Evolutionary conservation across 192 early-diverging fungal genomes (phyloP).

Genomic region (Kappamyces sp.): DNA sequence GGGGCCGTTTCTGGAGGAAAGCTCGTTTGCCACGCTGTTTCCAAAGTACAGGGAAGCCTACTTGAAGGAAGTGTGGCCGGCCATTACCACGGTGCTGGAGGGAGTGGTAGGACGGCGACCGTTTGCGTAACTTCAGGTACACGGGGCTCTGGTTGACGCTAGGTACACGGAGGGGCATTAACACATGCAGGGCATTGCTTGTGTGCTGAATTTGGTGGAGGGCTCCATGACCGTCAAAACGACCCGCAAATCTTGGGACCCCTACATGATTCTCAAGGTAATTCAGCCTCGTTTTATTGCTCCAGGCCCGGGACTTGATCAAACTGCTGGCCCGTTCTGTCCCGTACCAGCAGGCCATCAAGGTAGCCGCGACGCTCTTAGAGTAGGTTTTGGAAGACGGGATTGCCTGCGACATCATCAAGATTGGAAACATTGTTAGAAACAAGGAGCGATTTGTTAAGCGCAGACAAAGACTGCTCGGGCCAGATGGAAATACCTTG

Average conservation of each 20-base stretch:
- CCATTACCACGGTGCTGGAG: conserved; percentile 74
- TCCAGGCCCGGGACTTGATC: conserved; percentile 78
- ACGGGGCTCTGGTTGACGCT: neutral
- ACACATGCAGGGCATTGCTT: conserved; percentile 67
- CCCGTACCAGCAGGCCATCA: conserved; percentile 85
- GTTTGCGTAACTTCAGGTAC: neutral
- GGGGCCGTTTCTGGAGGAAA: conserved; percentile 82
- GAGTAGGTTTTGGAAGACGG: conserved; percentile 69
- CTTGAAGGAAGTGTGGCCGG: conserved; percentile 85
- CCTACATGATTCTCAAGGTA: conserved; percentile 81
- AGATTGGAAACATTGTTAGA: conserved; percentile 89
- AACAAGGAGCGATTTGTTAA: conserved; percentile 99
- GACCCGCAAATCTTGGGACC: conserved; percentile 91
- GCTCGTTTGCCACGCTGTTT: conserved; percentile 94
- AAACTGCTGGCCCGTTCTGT: conserved; percentile 92
- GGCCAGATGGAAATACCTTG: conserved; percentile 77
- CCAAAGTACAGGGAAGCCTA: conserved; percentile 98
- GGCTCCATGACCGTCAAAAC: conserved; percentile 98
- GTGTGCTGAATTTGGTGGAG: conserved; percentile 90
- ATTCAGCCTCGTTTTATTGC: no score
- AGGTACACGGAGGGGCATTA: neutral
- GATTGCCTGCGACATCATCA: conserved; percentile 89
- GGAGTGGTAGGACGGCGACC: conserved; percentile 44
- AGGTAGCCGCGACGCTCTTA: conserved; percentile 36
- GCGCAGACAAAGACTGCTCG: conserved; percentile 87